These are phyloP conservation scores for Calonectria pauciramosa DNA, from an alignment of 2,329 filamentous ascomycete genomes.

Conservation along the genomic window DNA sequence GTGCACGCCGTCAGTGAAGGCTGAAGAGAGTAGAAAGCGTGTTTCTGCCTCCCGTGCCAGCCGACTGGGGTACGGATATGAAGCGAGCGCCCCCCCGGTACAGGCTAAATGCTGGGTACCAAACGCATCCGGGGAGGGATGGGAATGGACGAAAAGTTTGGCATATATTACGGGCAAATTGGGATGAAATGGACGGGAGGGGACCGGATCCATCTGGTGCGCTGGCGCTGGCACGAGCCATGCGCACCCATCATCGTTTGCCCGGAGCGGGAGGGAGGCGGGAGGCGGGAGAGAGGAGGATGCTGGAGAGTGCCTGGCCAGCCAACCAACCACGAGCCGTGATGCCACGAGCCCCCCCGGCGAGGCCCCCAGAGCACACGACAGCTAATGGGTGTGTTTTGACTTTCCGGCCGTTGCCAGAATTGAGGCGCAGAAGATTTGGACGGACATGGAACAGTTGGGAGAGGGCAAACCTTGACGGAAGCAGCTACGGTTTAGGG, in stretches of 20 bases:
- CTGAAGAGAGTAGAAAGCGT: neutral
- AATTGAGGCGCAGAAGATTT: conserved; percentile 7
- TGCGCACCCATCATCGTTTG: neutral
- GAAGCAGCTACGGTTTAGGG: conserved; percentile 10
- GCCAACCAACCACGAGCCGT: conserved; percentile 11
- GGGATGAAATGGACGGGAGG: conserved; percentile 24
- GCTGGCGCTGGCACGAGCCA: conserved; percentile 24
- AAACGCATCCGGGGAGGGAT: neutral
- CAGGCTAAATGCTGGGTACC: neutral
- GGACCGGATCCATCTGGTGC: conserved; percentile 10
- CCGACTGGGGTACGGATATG: neutral
- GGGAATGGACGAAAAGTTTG: conserved; percentile 12
- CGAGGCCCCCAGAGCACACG: neutral
- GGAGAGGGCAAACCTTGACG: neutral
- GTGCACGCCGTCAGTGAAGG: neutral
- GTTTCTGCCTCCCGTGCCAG: conserved; percentile 9
- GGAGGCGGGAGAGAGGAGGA: neutral
- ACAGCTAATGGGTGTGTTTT: neutral
- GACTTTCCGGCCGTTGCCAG: conserved; percentile 7
- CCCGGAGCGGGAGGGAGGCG: neutral
- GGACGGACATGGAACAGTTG: conserved; percentile 6
- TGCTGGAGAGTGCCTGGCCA: neutral
- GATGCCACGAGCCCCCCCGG: neutral
- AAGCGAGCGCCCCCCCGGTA: neutral
- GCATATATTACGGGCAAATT: conserved; percentile 13